These are phyloP conservation scores for Phoenix roebelenii DNA, from an alignment of 176 grass and related monocot species.

Conservation along the genomic window DNA sequence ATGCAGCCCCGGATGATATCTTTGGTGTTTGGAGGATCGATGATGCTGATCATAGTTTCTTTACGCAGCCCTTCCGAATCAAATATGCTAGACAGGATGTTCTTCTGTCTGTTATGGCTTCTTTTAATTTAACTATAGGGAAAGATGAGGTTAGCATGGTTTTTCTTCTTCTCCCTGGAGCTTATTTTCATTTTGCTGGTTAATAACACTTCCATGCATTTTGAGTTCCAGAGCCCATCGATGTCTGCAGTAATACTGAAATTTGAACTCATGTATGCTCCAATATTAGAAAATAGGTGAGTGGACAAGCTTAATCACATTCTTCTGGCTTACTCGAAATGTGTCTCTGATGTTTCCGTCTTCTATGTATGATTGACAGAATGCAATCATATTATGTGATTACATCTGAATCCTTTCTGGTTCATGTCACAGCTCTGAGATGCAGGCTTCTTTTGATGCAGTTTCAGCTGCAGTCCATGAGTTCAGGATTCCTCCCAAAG, in stretches of 20 bases:
- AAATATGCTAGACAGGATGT: slow-evolving; percentile 93
- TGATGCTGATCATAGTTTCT: slow-evolving; percentile 80
- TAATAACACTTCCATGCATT: slow-evolving; percentile 6
- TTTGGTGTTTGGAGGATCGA: slow-evolving; percentile 77
- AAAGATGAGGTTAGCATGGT: slow-evolving; percentile 54
- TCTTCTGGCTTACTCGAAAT: too few relatives aligned
- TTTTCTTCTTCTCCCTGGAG: slow-evolving; percentile 17
- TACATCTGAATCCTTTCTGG: slow-evolving; percentile 7
- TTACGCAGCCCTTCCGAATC: slow-evolving; percentile 69
- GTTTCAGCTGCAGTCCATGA: slow-evolving; percentile 59
- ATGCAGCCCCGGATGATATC: slow-evolving; percentile 42
- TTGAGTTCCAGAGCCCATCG: slow-evolving; percentile 53
- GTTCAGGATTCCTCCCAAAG: slow-evolving; percentile 81
- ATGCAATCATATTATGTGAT: too few relatives aligned
- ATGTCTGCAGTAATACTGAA: slow-evolving; percentile 67
- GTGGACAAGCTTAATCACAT: not conserved
- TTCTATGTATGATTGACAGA: too few relatives aligned
- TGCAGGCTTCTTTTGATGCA: slow-evolving; percentile 41
- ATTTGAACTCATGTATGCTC: slow-evolving; percentile 76
- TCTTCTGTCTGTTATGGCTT: slow-evolving; percentile 80
- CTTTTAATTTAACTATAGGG: slow-evolving; percentile 67
- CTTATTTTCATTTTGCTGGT: slow-evolving; percentile 3
- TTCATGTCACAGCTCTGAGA: slow-evolving; percentile 54
- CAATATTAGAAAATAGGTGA: slow-evolving; percentile 47
- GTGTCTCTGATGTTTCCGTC: too few relatives aligned